Evolutionary conservation across 768 basidiomycete species (phyloP), one percentile per base, ranked within the genome.

Genomic region (Hericium rajendrae): DNA sequence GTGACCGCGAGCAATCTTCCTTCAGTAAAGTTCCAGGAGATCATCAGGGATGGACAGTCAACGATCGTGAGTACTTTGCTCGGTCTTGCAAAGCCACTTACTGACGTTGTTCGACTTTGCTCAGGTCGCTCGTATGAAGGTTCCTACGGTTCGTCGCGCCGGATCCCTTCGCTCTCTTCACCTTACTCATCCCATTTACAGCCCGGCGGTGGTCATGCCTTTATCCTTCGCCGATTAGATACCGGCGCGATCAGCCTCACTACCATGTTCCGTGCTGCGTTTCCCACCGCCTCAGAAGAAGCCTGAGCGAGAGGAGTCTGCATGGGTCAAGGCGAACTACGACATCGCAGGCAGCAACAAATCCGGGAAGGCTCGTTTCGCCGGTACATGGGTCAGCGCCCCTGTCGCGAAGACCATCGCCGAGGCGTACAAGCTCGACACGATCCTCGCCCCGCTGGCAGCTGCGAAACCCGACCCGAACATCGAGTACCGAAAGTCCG

Each of bases 221-320:
- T 97, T 69, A 91, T 97, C 67, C 85, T 97, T 38, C 84, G 94
- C 48, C 84, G 94, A 55, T 94, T 89, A 64, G 94, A 97, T 72
- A 95, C 94, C 3, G 86, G 89, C 58, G 92, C 92, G 18, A 81
- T 97, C 71, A 89, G 86, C 61, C 80, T 94, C 10, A 95, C 94
- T 10, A 95, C 94, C 57, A 95, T 97, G 93, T 95, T 90, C 74
- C 89, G 93, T 58, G 93, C 93, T 8, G 92, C 92, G 0, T 97
- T 92, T 70, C 94, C 94, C 10, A 81, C 77, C 40, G 88, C 92
- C 3, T 73, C 75, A 46, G 90, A 93, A 1, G 73, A 78, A 51
- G 83, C 86, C 16, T n/a, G 94, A 97, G 70, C 85, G 81, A 69
- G 73, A 72, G 12, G 94, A 97, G 70, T 76, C 88, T 43, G 78